A percentile compares a stretch with the other conserved stretches of the same genome.
Evolutionary conservation across 371 early-diverging fungal species (phyloP).

Genomic region (Mucor lusitanicus): DNA sequence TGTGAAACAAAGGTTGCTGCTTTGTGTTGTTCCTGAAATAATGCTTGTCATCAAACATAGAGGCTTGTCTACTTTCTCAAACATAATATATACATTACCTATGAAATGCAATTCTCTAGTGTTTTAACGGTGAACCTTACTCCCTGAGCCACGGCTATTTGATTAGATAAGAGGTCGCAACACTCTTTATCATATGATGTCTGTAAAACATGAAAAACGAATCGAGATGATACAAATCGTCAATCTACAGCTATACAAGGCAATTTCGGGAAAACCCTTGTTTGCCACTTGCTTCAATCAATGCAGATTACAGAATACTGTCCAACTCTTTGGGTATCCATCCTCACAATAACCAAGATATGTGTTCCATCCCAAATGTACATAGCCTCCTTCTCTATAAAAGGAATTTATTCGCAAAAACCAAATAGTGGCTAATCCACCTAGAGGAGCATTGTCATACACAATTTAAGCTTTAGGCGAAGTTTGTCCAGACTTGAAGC

Average conservation of each 20-base stretch:
- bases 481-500: neutral
- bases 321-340: too few species aligned
- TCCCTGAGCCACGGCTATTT: neutral
- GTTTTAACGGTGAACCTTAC: too few species aligned
- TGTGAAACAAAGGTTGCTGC: neutral
- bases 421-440: neutral
- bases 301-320: neutral
- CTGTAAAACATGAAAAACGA: neutral
- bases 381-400: too few species aligned
- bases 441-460: neutral
- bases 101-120: too few species aligned
- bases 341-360: too few species aligned
- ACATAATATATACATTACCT: too few species aligned
- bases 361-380: too few species aligned
- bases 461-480: neutral
- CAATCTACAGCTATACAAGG: neutral
- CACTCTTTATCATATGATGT: neutral
- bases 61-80: too few species aligned
- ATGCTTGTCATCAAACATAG: neutral
- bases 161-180: neutral
- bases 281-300: neutral
- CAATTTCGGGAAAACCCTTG: neutral
- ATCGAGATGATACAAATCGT: neutral
- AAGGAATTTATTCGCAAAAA: neutral
- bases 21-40: neutral